These are phyloP conservation scores for Penicillium steckii DNA, from an alignment of 495 filamentous ascomycete genomes.

Conservation along the genomic window DNA sequence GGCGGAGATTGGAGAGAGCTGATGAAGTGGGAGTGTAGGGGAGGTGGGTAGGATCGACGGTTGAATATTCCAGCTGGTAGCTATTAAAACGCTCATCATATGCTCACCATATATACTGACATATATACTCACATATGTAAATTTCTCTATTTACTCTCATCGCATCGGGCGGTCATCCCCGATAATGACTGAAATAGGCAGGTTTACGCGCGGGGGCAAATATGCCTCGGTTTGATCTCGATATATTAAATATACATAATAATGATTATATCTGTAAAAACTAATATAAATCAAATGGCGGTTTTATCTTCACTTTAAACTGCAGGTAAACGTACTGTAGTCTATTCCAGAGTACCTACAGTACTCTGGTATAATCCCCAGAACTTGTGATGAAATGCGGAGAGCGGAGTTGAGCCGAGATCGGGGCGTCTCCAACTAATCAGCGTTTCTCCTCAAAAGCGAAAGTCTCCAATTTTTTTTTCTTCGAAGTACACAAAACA, in stretches of 20 bases:
- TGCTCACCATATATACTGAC: neutral
- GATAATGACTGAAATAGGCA: slow-evolving; percentile 4
- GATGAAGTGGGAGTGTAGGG: neutral
- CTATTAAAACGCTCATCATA: neutral
- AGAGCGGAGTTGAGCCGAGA: slow-evolving; percentile 21
- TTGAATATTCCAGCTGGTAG: too few species aligned
- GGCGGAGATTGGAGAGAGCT: neutral
- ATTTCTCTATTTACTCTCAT: neutral
- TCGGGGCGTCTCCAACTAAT: slow-evolving; percentile 13
- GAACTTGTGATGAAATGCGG: slow-evolving; percentile 10
- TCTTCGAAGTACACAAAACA: too few species aligned
- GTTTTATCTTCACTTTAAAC: too few species aligned
- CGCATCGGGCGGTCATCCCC: neutral
- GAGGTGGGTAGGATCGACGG: too few species aligned
- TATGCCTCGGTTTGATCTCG: too few species aligned
- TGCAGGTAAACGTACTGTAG: too few species aligned
- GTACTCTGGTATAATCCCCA: neutral
- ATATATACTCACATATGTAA: too few species aligned
- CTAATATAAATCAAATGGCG: neutral
- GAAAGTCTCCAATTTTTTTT: neutral
- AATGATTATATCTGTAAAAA: neutral
- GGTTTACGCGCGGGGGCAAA: slow-evolving; percentile 7
- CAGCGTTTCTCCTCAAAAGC: slow-evolving; percentile 1
- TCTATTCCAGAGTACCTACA: too few species aligned
- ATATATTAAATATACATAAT: neutral